Base-by-base conservation (phyloP, 176 grass and related monocot genomes). In the Saccharum officinarum region DNA sequence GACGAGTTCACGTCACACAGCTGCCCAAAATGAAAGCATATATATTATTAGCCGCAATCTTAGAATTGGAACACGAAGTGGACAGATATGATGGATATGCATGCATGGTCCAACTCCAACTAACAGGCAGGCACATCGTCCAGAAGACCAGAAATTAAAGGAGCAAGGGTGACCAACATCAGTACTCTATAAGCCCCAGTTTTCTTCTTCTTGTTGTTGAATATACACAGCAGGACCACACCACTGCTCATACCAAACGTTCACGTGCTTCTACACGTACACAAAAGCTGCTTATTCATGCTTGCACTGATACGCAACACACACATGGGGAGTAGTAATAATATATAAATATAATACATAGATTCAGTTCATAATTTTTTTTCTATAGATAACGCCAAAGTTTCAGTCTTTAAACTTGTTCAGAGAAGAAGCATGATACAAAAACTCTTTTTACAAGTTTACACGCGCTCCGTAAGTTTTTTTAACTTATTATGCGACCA, bases 41-140 rank as follows among this genome's bases (percentile, higher is more conserved):
- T 84, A 28, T 55, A 80, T 73, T 40, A 52, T 50, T 86, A 74
- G 55, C 57, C 22, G 69, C 14, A 14, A 63, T 80, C 49, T 65
- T 80, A 80, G 68, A 22, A n/a, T 15, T 49, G 46, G 46, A 49
- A 49, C 77, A 38, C 30, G 17, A 40, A n/a, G 26, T 4, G 41
- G 28, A 3, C 73, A 57, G 26, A 44, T 28, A 28, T 28, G 28
- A 28, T 52, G 28, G 3, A 22, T 52, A 22, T 23, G 3, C 0
- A 60, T 60, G 85, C 0, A 60, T 60, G 85, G 78, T 82, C 78
- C 71, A 62, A 34, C 75, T 40, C 37, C 37, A 38, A 38, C 37
- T 6, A 38, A 38, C 37, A 38, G 37, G 37, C 37, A 38, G 37
- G 37, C 37, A 38, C 37, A 38, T 38, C 28, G 28, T 28, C 37